These are phyloP conservation scores for Botryotinia narcissicola DNA, from an alignment of 2,329 filamentous ascomycete genomes.

Conservation along the genomic window DNA sequence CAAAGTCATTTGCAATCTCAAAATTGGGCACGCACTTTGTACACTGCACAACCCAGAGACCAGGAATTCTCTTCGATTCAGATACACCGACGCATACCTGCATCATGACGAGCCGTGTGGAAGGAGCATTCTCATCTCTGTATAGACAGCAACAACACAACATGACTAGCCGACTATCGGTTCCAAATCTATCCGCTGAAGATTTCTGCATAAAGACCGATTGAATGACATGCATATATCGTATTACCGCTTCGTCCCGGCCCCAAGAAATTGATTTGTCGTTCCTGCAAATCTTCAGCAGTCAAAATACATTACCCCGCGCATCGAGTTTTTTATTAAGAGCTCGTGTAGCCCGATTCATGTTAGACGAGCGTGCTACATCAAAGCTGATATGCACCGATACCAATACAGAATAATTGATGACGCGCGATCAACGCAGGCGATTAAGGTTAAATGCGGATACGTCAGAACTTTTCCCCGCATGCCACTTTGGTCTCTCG, in stretches of 20 bases:
- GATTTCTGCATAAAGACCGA: background rate
- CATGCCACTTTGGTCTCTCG: background rate
- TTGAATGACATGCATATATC: background rate
- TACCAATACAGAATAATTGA: background rate
- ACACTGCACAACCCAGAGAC: background rate
- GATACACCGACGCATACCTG: background rate
- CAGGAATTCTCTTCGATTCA: background rate
- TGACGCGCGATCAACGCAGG: background rate
- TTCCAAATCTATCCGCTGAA: background rate
- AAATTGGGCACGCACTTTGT: background rate
- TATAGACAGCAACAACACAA: background rate
- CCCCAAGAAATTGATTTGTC: background rate
- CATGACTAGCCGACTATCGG: background rate
- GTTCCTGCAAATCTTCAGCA: background rate
- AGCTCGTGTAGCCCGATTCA: background rate
- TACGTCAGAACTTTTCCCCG: background rate
- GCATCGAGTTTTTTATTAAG: background rate
- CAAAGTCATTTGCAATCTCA: too few relatives aligned
- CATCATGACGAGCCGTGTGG: too few relatives aligned
- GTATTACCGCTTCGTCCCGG: background rate
- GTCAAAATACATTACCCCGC: background rate
- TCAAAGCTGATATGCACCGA: background rate
- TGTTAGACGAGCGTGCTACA: background rate
- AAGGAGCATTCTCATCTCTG: background rate
- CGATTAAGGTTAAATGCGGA: background rate